A percentile compares a stretch with the other conserved stretches of the same genome.
Conservation (phyloP, 176 grass and related monocot genomes). For the Cenchrus fungigraminus region DNA sequence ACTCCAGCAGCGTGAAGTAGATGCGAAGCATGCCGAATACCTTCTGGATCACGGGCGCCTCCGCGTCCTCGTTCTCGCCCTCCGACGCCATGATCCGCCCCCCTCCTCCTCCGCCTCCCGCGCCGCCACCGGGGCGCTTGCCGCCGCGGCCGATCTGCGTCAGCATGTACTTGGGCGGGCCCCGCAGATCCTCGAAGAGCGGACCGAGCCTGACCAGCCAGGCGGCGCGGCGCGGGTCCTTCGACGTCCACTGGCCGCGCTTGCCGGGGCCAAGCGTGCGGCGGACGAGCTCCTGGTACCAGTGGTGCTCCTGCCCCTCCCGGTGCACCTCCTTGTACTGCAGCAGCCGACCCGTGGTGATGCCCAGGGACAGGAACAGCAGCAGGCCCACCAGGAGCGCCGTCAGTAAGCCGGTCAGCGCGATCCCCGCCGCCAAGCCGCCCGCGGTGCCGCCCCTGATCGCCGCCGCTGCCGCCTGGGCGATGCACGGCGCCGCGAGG, state of each 20-base stretch:
- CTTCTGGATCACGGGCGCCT: constrained; percentile 70
- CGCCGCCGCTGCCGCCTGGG: constrained; percentile 66
- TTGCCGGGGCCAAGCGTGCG: constrained; percentile 71
- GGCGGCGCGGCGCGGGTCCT: constrained; percentile 43
- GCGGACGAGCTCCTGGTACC: constrained; percentile 75
- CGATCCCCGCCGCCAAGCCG: constrained; percentile 60
- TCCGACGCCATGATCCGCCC: constrained; percentile 74
- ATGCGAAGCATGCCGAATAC: constrained; percentile 74
- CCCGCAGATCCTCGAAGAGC: constrained; percentile 90
- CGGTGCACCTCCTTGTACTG: constrained; percentile 84
- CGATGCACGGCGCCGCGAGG: constrained; percentile 73
- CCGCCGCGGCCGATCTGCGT: constrained; percentile 56
- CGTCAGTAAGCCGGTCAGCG: constrained; percentile 50
- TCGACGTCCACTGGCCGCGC: constrained; percentile 90
- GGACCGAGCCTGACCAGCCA: constrained; percentile 67
- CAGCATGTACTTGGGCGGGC: constrained; percentile 79
- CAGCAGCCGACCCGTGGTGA: constrained; percentile 74
- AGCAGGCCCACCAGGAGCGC: constrained; percentile 64
- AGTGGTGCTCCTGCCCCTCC: constrained; percentile 62
- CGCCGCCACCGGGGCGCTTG: neutral
- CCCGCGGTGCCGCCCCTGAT: constrained; percentile 64
- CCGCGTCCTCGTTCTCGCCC: constrained; percentile 73
- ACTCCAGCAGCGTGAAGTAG: constrained; percentile 71
- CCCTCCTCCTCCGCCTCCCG: constrained; percentile 1
- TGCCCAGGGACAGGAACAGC: constrained; percentile 81